These are phyloP conservation scores for Favolaschia claudopus DNA, from an alignment of 768 basidiomycete genomes.

Conservation along the genomic window DNA sequence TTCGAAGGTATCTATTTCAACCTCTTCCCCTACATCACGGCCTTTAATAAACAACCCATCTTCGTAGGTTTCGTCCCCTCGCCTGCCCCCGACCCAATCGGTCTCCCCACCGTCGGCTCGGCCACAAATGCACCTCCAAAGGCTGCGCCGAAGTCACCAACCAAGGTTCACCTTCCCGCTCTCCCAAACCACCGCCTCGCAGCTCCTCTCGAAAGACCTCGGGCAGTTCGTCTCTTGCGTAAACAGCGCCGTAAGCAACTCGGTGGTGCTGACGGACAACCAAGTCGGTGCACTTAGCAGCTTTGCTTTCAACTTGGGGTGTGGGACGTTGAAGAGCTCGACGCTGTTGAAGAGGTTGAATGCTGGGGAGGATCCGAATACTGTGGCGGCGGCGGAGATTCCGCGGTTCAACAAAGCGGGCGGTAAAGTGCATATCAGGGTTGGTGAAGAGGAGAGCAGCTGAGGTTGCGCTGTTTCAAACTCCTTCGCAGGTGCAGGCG, in stretches of 20 bases:
- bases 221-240: slow-evolving; percentile 33
- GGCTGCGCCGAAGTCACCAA: slow-evolving; percentile 31
- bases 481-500: slow-evolving; percentile 32
- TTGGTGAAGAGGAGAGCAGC: slow-evolving; percentile 34
- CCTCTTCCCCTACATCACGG: too few species aligned
- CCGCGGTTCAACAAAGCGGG: slow-evolving; percentile 39
- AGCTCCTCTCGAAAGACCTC: slow-evolving; percentile 37
- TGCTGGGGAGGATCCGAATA: slow-evolving; percentile 36
- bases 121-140: slow-evolving; percentile 35
- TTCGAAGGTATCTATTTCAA: too few species aligned
- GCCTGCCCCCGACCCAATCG: slow-evolving; percentile 39
- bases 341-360: slow-evolving; percentile 39
- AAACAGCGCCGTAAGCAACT: slow-evolving; percentile 32
- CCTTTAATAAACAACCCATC: too few species aligned
- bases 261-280: slow-evolving; percentile 37
- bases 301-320: slow-evolving; percentile 39
- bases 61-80: slow-evolving; percentile 37
- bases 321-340: slow-evolving; percentile 32
- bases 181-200: slow-evolving; percentile 32
- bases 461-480: slow-evolving; percentile 39
- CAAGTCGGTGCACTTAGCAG: slow-evolving; percentile 38
- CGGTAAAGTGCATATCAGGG: slow-evolving; percentile 34
- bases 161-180: slow-evolving; percentile 33
- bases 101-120: slow-evolving; percentile 41
- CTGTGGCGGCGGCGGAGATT: slow-evolving; percentile 36